Base-by-base conservation (phyloP, 2,329 filamentous ascomycete genomes). In the Boeremia lycopersici region DNA sequence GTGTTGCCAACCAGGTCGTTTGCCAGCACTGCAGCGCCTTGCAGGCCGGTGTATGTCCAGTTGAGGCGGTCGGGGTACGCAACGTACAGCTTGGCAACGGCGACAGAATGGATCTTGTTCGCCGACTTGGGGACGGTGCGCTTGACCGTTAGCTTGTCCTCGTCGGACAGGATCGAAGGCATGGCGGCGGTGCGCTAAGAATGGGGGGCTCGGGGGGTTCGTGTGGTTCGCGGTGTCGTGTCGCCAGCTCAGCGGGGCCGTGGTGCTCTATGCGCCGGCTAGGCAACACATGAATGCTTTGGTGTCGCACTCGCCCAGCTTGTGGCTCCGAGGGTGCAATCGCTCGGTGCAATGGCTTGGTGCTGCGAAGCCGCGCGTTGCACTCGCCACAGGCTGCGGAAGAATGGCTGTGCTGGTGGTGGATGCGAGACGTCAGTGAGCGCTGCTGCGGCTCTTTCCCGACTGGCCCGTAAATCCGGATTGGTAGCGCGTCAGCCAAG, bases 41-140 rank as follows among this genome's bases (percentile, higher is more conserved):
- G 95, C 40, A 98, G 78, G 12, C 93, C 95, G 0, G 93, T 96
- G 74, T 93, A 96, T 26, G 87, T 93, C 95, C 95, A 99, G 92
- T 83, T 86, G 60, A 87, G 84, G 60, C 84, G 84, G 78, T 95
- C 86, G 11, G 95, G 95, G 71, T 96, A 90, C 68, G 93, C 93
- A 72, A 98, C 86, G 77, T 97, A 98, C 65, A 99, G 87, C 72
- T 89, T 89, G 58, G 92, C 93, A 64, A 98, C 93, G 56, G 91
- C 95, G 63, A 96, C 93, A 59, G 93, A 92, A 64, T 96, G 90
- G 77, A 99, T 98, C 82, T 98, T 98, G 86, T 98, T 99, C 69
- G 88, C 87, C 61, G 91, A 86, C 77, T 96, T 97, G 59, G 95
- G 93, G 49, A 99, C 91, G 67, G 89, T 89, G 74, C 95, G 89